These are phyloP conservation scores for Oxyria digyna DNA, from an alignment of 148 eudicot genomes.

Conservation along the genomic window DNA sequence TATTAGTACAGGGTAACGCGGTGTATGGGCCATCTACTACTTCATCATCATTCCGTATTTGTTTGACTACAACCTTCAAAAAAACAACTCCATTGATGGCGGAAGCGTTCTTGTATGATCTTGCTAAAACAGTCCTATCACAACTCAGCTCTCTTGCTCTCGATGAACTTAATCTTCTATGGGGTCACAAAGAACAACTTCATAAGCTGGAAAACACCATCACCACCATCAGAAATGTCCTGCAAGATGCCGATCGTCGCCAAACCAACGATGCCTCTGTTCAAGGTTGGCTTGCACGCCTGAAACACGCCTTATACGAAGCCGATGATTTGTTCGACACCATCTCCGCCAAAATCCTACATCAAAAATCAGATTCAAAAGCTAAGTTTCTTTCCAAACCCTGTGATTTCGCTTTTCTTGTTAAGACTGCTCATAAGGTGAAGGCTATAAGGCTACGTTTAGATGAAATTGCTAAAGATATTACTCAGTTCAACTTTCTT, in stretches of 20 bases:
- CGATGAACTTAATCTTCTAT: not conserved
- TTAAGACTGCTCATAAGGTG: not conserved
- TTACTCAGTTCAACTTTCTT: not conserved
- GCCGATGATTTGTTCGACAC: not conserved
- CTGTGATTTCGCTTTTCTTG: not conserved
- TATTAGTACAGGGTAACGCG: too few species aligned
- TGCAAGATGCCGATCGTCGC: not conserved
- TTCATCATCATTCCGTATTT: too few species aligned
- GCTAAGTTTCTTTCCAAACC: not conserved
- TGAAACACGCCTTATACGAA: not conserved
- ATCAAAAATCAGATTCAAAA: not conserved
- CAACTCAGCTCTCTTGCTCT: not conserved
- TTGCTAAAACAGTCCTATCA: not conserved
- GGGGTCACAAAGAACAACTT: not conserved
- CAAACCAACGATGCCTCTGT: not conserved
- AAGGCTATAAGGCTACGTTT: not conserved
- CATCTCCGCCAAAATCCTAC: not conserved
- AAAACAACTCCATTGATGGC: not conserved
- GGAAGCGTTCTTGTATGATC: not conserved
- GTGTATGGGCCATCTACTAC: too few species aligned
- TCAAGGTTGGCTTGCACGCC: not conserved
- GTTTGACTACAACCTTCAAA: not conserved
- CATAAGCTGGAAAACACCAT: not conserved
- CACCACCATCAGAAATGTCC: not conserved
- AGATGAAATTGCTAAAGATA: not conserved